These are phyloP conservation scores for Glycine latifolia DNA, from an alignment of 306 rosid species.

Conservation along the genomic window DNA sequence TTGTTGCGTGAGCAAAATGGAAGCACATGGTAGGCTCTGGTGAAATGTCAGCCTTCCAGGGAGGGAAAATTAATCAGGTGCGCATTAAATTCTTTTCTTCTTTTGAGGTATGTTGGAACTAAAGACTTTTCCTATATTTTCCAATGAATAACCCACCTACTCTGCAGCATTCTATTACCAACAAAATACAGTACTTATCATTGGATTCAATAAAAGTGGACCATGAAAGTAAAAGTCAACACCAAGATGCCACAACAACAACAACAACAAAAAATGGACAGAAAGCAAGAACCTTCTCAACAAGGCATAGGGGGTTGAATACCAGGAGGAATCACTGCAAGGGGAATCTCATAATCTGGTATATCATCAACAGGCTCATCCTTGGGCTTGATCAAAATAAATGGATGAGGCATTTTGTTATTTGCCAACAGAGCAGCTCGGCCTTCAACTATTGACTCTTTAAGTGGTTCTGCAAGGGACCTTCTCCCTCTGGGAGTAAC, in stretches of 20 bases:
- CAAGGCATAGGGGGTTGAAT: constrained; percentile 27
- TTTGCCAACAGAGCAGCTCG: constrained; percentile 45
- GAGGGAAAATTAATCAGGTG: constrained; percentile 31
- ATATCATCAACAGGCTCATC: constrained; percentile 74
- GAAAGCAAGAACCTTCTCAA: constrained; percentile 26
- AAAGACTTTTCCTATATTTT: background rate
- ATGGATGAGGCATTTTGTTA: constrained; percentile 46
- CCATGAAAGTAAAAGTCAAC: constrained; percentile 6
- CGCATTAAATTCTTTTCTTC: background rate
- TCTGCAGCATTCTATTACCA: constrained; percentile 16
- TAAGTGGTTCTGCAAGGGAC: constrained; percentile 27
- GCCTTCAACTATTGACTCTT: constrained; percentile 10
- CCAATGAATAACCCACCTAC: background rate
- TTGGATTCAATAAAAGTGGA: background rate
- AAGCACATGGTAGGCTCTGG: background rate
- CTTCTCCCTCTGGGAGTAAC: constrained; percentile 49
- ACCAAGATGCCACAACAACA: constrained; percentile 15
- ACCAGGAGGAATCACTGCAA: constrained; percentile 77
- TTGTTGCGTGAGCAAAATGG: background rate
- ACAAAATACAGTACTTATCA: constrained; percentile 20
- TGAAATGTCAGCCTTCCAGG: constrained; percentile 11
- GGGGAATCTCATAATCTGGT: constrained; percentile 56
- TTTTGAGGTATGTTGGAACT: background rate
- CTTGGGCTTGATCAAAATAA: constrained; percentile 70
- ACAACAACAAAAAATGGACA: background rate